These are phyloP conservation scores for Alternaria arborescens DNA, from an alignment of 2,329 filamentous ascomycete species.

Conservation along the genomic window DNA sequence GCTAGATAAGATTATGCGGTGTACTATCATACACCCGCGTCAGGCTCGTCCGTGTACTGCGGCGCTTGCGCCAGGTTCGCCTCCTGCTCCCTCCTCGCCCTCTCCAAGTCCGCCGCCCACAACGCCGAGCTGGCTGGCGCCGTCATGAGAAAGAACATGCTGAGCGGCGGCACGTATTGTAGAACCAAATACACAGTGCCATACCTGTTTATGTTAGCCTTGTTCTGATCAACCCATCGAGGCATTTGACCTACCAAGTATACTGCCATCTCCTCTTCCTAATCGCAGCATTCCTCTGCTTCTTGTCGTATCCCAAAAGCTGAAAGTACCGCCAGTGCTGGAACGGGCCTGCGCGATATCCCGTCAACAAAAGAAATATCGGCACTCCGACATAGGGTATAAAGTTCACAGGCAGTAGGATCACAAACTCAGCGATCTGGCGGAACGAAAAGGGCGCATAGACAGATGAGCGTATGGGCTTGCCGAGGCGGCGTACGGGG, in stretches of 20 bases:
- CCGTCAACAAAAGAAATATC: constrained; percentile 87
- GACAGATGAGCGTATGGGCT: constrained; percentile 76
- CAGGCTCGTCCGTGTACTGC: constrained; percentile 44
- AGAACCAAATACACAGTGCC: constrained; percentile 84
- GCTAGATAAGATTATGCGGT: background rate
- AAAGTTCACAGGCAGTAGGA: constrained; percentile 76
- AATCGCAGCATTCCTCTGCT: constrained; percentile 76
- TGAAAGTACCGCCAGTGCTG: constrained; percentile 93
- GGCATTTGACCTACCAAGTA: constrained; percentile 67
- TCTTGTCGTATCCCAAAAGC: constrained; percentile 76
- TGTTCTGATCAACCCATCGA: background rate
- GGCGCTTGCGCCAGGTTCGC: constrained; percentile 26
- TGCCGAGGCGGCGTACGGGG: constrained; percentile 81
- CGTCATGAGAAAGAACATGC: constrained; percentile 94
- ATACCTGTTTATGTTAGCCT: constrained; percentile 63
- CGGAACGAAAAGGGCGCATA: constrained; percentile 90
- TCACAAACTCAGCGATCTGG: constrained; percentile 86
- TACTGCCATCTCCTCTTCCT: constrained; percentile 78
- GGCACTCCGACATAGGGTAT: constrained; percentile 84
- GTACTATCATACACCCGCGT: constrained; percentile 26
- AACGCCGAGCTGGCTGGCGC: constrained; percentile 84
- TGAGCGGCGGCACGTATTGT: constrained; percentile 86
- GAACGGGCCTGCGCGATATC: constrained; percentile 84
- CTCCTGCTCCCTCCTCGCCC: constrained; percentile 35
- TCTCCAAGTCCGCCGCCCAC: constrained; percentile 83